Evolutionary conservation across 2,329 filamentous ascomycete species (phyloP).

Genomic region (Tolypocladium amazonense): DNA sequence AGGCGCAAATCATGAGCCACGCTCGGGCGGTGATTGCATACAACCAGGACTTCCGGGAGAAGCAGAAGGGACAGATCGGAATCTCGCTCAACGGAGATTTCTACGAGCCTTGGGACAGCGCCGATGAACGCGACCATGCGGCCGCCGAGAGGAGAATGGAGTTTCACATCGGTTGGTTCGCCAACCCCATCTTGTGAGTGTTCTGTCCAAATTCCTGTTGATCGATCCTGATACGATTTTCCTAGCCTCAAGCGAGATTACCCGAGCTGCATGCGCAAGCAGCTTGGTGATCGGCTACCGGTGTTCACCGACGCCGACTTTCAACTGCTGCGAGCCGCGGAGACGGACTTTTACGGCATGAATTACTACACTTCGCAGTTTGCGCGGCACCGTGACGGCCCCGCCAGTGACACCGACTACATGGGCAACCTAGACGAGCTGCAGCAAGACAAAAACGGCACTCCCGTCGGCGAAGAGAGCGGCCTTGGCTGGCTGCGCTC

Average conservation of each 20-base stretch:
- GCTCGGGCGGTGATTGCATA: conserved; percentile 20
- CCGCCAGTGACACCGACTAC: conserved; percentile 55
- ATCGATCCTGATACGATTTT: not conserved
- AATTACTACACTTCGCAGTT: conserved; percentile 90
- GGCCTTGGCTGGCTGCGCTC: conserved; percentile 74
- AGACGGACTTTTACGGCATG: conserved; percentile 91
- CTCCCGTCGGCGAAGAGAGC: conserved; percentile 70
- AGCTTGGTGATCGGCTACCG: conserved; percentile 69
- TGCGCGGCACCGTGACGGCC: conserved; percentile 59
- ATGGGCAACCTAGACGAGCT: conserved; percentile 66
- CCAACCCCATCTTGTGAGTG: conserved; percentile 25
- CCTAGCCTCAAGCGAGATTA: conserved; percentile 41
- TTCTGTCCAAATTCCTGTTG: not conserved
- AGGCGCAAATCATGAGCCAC: conserved; percentile 24
- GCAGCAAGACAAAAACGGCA: conserved; percentile 59
- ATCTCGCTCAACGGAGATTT: conserved; percentile 27
- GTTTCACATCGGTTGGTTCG: conserved; percentile 29
- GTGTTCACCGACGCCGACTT: conserved; percentile 62
- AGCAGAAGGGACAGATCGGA: conserved; percentile 20
- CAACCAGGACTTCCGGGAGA: conserved; percentile 17
- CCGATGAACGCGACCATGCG: conserved; percentile 12
- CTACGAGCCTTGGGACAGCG: conserved; percentile 23
- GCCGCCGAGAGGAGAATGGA: conserved; percentile 23
- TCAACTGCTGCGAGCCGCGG: conserved; percentile 58
- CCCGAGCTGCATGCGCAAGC: conserved; percentile 71